A percentile compares a stretch with the other conserved stretches of the same genome.
Conservation (phyloP, 2,329 filamentous ascomycete genomes). For the Pyrenochaeta sp. region DNA sequence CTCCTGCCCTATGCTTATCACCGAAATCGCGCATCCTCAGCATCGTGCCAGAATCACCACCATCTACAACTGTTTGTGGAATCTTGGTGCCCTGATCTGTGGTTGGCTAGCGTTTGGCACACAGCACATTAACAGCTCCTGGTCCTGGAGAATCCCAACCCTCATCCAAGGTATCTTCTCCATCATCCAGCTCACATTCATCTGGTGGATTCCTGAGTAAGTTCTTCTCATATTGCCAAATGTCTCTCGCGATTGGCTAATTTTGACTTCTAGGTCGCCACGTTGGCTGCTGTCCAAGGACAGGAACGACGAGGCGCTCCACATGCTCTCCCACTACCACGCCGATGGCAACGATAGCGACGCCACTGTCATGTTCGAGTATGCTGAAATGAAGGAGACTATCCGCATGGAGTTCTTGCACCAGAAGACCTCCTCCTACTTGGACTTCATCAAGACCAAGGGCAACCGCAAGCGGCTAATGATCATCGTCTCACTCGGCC, state of each 20-base stretch:
- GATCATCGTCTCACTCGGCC: slow-evolving; percentile 68
- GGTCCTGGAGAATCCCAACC: slow-evolving; percentile 62
- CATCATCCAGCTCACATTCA: slow-evolving; percentile 67
- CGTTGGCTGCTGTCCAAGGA: slow-evolving; percentile 72
- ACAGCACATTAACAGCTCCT: slow-evolving; percentile 52
- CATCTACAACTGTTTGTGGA: slow-evolving; percentile 75
- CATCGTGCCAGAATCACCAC: slow-evolving; percentile 71
- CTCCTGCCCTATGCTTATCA: slow-evolving; percentile 69
- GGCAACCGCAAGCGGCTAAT: slow-evolving; percentile 72
- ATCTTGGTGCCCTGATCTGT: slow-evolving; percentile 64
- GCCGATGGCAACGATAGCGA: slow-evolving; percentile 67
- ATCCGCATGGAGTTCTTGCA: slow-evolving; percentile 65
- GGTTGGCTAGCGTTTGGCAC: slow-evolving; percentile 63
- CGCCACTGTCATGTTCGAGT: slow-evolving; percentile 71
- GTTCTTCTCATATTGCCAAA: slow-evolving; percentile 55
- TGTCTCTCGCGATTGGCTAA: slow-evolving; percentile 66
- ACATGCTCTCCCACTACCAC: slow-evolving; percentile 69
- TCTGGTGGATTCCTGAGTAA: slow-evolving; percentile 70
- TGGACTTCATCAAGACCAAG: slow-evolving; percentile 68
- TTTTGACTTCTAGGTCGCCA: slow-evolving; percentile 46
- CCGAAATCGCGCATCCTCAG: slow-evolving; percentile 73
- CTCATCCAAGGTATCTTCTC: slow-evolving; percentile 60
- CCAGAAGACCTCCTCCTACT: slow-evolving; percentile 61
- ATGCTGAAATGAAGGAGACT: slow-evolving; percentile 71
- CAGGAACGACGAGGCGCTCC: slow-evolving; percentile 67